Evolutionary conservation across 2,329 filamentous ascomycete species (phyloP).

Genomic region (Fusarium sp.): DNA sequence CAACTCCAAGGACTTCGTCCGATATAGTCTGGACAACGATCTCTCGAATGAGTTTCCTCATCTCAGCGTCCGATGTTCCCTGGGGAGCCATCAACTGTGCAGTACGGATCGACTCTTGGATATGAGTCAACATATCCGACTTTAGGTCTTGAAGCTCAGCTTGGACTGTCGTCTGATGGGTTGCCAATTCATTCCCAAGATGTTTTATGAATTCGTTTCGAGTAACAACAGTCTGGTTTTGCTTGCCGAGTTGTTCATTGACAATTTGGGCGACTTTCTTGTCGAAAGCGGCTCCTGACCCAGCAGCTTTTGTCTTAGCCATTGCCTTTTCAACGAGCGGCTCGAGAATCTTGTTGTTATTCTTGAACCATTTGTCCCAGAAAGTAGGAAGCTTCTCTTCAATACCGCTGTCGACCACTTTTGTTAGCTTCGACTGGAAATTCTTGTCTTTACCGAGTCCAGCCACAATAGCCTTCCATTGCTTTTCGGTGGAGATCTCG

Average conservation of each 20-base stretch:
- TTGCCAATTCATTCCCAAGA: conserved; percentile 51
- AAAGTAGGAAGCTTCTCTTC: conserved; percentile 48
- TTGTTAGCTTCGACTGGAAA: conserved; percentile 43
- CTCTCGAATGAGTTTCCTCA: conserved; percentile 52
- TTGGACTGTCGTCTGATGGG: conserved; percentile 52
- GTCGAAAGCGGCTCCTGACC: conserved; percentile 48
- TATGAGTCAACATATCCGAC: conserved; percentile 46
- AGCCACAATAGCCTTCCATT: conserved; percentile 57
- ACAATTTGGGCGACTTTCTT: conserved; percentile 49
- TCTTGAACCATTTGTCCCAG: conserved; percentile 63
- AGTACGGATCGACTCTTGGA: conserved; percentile 45
- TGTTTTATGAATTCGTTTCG: conserved; percentile 60
- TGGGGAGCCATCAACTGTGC: conserved; percentile 38
- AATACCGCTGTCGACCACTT: conserved; percentile 38
- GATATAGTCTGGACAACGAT: conserved; percentile 55
- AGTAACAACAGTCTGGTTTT: conserved; percentile 52
- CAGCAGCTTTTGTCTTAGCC: conserved; percentile 48
- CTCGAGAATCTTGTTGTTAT: conserved; percentile 56
- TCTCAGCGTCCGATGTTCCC: conserved; percentile 53
- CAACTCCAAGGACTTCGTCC: conserved; percentile 57
- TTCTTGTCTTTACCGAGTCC: conserved; percentile 51
- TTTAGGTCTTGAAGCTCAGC: conserved; percentile 53
- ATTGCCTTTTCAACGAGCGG: conserved; percentile 44
- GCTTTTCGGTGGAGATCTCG: conserved; percentile 54
- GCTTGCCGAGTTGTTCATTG: conserved; percentile 48